Evolutionary conservation across 2,329 filamentous ascomycete genomes (phyloP), one percentile per base, ranked within the genome.

Genomic region (Aspergillus niger): DNA sequence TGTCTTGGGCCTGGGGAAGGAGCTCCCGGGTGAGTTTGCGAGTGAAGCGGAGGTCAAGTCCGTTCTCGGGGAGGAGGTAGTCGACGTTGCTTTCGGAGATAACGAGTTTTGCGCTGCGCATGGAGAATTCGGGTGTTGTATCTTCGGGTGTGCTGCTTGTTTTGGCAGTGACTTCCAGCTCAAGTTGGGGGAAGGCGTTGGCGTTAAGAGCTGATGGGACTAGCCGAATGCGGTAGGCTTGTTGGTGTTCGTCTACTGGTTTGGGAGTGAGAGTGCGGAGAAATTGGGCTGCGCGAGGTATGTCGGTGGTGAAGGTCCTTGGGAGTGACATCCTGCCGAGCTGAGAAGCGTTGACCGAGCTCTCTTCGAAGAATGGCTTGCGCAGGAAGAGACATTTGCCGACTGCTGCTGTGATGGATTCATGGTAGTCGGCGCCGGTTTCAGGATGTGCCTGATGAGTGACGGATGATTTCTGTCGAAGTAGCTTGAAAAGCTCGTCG

Each of bases 31-130:
- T 69, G 20, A 74, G 51, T 15, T 65, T 73, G 43, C 71, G 72
- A 2, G 72, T 75, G 56, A 79, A 79, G 13, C 76, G 76, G 43
- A 79, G 67, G 59, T 79, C 77, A 32, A 75, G 58, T 2, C 71
- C 63, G 28, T 69, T 72, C 59, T 79, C 76, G 1, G 77, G 77
- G 13, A 79, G 66, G 30, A 79, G 67, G 60, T 77, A 75, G 56
- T 79, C 76, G 15, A 76, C 69, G 39, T 67, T 70, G 54, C 63
- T 72, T 30, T 73, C 69, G n/a, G 60, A 38, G 5, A 73, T 30
- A 32, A 78, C 63, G 2, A 70, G 69, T 48, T 71, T 74, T 30
- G 72, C 67, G 38, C 66, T 72, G 30, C 60, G 65, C n/a, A 79
- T 44, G 5, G 63, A 60, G 22, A 72, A 38, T 38, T 62, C 57